A percentile compares a stretch with the other conserved stretches of the same genome.
These are phyloP conservation scores for Daldinia vernicosa DNA, from an alignment of 495 filamentous ascomycete genomes.

Conservation along the genomic window DNA sequence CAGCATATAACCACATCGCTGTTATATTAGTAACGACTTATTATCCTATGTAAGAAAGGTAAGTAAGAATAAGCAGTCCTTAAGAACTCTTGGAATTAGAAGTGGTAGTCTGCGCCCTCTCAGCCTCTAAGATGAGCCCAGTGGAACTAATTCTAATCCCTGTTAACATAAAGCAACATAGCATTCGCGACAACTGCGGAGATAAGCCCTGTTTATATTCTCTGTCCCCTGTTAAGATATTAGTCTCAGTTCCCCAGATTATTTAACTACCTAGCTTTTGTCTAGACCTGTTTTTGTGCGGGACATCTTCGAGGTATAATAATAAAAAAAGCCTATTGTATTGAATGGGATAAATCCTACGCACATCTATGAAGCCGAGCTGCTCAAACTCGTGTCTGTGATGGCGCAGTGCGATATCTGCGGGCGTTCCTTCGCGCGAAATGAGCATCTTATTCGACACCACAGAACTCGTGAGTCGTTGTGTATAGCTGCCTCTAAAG, in stretches of 20 bases:
- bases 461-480: neutral
- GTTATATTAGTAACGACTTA: neutral
- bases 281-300: neutral
- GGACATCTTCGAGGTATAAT: neutral
- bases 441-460: neutral
- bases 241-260: neutral
- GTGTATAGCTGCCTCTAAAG: neutral
- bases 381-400: neutral
- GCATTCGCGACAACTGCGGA: neutral
- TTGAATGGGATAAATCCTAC: neutral
- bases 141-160: neutral
- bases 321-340: neutral
- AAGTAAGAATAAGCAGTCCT: neutral
- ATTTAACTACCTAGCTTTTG: neutral
- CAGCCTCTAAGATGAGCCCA: neutral
- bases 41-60: neutral
- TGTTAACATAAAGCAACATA: neutral
- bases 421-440: neutral
- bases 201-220: neutral
- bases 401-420: neutral
- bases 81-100: neutral
- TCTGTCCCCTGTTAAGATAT: neutral
- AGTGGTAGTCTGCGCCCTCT: neutral
- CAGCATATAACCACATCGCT: neutral
- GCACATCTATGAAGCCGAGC: neutral